Base-by-base conservation (phyloP, 176 grass and related monocot species). In the Zizania latifolia region DNA sequence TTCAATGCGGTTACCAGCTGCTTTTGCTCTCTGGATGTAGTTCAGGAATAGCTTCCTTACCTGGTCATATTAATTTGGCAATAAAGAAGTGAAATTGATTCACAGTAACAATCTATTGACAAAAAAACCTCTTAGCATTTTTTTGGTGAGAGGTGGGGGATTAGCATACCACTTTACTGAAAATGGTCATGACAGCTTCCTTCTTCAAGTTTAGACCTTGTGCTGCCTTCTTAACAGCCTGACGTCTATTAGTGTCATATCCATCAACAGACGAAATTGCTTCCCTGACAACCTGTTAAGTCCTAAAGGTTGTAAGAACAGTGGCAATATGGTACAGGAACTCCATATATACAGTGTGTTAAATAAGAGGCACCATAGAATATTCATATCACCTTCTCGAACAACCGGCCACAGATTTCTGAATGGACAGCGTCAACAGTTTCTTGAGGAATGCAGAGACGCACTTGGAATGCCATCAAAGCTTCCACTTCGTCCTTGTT, bases 361-460 rank as follows among this genome's bases (percentile, higher is more conserved):
- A 40, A 66, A 69, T 37, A 59, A 72, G 81, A 60, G 63, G 31
- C 27, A 33, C 27, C 21, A 61, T 19, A 82, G 53, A 82, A 78
- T 35, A 75, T 61, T 53, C 45, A 26, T 48, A 40, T 75, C 89
- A 99, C 95, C 95, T 99, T 94, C 68, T 93, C 91, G 13, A 94
- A 99, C 82, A 99, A 81, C 55, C 82, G 83, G 31, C 95, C 91
- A 32, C 95, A 99, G 50, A 99, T 90, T 23, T 94, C 95, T 44
- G 84, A 70, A 81, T 99, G 95, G 68, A 39, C 79, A 62, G 86
- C 69, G 58, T 99, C 91, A 2, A 99, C 82, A 36, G 79, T 90
- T 82, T 88, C 81, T 75, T 99, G 95, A 77, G 87, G 95, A 79
- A 99, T 92, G 61, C 95, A 99, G 32, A 99, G 91, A 61, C 87